Evolutionary conservation across 805 yeast species (phyloP).

Genomic region (Saturnispora quitensis): DNA sequence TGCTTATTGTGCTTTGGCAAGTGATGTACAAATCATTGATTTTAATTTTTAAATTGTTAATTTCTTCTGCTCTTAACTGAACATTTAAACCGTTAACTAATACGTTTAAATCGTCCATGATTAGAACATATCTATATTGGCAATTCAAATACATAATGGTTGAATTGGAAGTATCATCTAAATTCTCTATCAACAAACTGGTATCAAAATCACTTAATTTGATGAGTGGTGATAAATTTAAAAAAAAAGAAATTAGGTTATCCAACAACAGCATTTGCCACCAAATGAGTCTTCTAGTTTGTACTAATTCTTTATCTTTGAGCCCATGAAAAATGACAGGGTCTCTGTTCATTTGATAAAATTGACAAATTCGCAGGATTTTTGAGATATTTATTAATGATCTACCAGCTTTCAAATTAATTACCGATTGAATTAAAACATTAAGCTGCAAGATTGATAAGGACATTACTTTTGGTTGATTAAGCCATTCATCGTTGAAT

Average conservation of each 20-base stretch:
- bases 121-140: constrained; percentile 29
- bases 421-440: constrained; percentile 18
- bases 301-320: constrained; percentile 39
- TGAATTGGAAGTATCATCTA: constrained; percentile 8
- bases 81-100: constrained; percentile 40
- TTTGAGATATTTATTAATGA: constrained; percentile 19
- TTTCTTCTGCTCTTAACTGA: constrained; percentile 32
- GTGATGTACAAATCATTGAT: constrained; percentile 41
- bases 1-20: constrained; percentile 40
- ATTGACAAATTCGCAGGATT: constrained; percentile 20
- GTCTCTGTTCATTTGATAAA: constrained; percentile 43
- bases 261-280: constrained; percentile 59
- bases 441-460: constrained; percentile 18
- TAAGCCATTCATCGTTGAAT: constrained; percentile 14
- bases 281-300: constrained; percentile 51
- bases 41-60: constrained; percentile 37
- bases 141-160: constrained; percentile 18
- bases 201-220: constrained; percentile 22
- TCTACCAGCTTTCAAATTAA: constrained; percentile 20
- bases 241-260: constrained; percentile 28
- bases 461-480: constrained; percentile 20
- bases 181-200: constrained; percentile 17
- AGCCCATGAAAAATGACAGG: constrained; percentile 46
- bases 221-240: constrained; percentile 19
- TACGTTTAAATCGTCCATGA: constrained; percentile 45